Evolutionary conservation across 2,329 filamentous ascomycete genomes (phyloP), one percentile per base, ranked within the genome.

Genomic region (Aureobasidium sp.): DNA sequence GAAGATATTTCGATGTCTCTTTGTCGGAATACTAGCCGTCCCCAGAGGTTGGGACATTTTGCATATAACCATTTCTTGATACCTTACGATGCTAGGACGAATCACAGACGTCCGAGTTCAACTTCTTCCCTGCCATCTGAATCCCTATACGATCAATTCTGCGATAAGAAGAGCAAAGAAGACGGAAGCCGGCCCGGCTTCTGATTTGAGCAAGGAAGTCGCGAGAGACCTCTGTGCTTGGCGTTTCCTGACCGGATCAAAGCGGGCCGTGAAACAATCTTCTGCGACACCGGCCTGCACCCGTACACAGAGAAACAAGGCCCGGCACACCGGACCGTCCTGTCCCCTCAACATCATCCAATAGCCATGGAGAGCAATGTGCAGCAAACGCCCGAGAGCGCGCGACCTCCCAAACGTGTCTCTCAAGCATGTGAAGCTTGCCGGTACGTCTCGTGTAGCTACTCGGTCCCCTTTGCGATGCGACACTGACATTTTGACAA

Each of bases 381-480:
- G 39, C 54, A 58, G 29, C 57, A 59, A 59, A 49, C 57, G 36
- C 57, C 57, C 10, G 57, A 59, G 41, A 45, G 36, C 36, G 45
- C 16, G 45, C 44, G 57, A 27, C 57, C 57, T 36, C 57, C 57
- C 6, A 59, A 59, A 37, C 57, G 57, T 27, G 57, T 59, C 11
- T 44, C 57, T 27, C 57, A 59, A 42, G 57, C 57, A 5, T 59
- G 57, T 50, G 57, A 59, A 42, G 57, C 57, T 16, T 59, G 57
- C 34, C 57, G 57, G 57, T 50, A 50, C 15, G 55, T 49, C 21
- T 45, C n/a, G 6, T 29, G 27, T 8, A 32, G 29, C 52, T 6
- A 30, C 16, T 21, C 16, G 5, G 10, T 34, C 7, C 1, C 10
- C 21, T 21, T 34, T 21, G 15, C 8, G 47, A n/a, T 8, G 3